A percentile compares a stretch with the other conserved stretches of the same genome.
phyloP scores from a whole-genome alignment of 2,329 filamentous ascomycete species.

The Fonsecaea pugnacius region DNA sequence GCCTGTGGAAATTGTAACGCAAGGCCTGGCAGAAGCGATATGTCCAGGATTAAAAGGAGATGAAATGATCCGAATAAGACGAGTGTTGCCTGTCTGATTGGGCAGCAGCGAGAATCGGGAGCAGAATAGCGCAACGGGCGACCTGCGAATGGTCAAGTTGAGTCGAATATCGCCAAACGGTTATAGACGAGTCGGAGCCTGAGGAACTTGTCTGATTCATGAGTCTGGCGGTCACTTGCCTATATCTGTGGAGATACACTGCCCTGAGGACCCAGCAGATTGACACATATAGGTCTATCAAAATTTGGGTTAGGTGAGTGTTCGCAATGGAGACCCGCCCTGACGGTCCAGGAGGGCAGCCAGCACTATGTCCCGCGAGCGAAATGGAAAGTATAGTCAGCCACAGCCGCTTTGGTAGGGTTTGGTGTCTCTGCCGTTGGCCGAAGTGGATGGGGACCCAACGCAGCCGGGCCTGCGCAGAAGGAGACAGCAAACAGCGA shows the following conservation, averaged over 20 bases:
- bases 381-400: constrained; percentile 18
- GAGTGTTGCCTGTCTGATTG: constrained; percentile 28
- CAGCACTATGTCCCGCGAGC: constrained; percentile 24
- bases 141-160: constrained; percentile 26
- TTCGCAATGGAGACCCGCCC: constrained; percentile 25
- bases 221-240: constrained; percentile 12
- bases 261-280: constrained; percentile 21
- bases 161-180: constrained; percentile 18
- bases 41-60: constrained; percentile 26
- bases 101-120: constrained; percentile 18
- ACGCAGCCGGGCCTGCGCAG: constrained; percentile 7
- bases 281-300: constrained; percentile 16
- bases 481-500: constrained; percentile 12
- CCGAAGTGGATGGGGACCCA: constrained; percentile 19
- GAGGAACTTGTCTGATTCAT: constrained; percentile 19
- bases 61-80: constrained; percentile 20
- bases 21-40: constrained; percentile 20
- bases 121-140: constrained; percentile 32
- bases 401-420: constrained; percentile 21
- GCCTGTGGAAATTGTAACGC: constrained; percentile 9
- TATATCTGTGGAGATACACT: constrained; percentile 27
- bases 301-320: constrained; percentile 21
- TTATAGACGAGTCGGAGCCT: constrained; percentile 19
- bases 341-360: constrained; percentile 8
- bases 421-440: constrained; percentile 17